Evolutionary conservation across 768 basidiomycete genomes (phyloP).

Genomic region (Rhodotorula graminis): DNA sequence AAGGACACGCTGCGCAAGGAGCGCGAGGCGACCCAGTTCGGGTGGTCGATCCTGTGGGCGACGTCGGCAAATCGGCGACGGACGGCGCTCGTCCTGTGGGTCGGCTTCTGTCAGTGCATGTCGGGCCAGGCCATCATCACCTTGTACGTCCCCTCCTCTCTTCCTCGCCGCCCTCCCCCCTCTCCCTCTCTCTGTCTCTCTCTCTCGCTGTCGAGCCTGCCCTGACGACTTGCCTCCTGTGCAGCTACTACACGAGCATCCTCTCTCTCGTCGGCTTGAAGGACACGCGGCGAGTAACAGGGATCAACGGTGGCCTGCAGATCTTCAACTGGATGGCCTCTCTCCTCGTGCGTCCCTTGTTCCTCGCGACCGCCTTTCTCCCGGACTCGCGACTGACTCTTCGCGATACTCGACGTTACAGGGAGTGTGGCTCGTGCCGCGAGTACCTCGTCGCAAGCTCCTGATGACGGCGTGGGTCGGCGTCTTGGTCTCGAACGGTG

Average conservation of each 20-base stretch:
- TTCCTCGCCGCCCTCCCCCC: not conserved
- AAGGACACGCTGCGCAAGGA: constrained; percentile 47
- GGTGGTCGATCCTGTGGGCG: constrained; percentile 21
- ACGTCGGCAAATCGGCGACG: constrained; percentile 22
- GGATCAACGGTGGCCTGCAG: constrained; percentile 34
- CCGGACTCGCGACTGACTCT: too few species aligned
- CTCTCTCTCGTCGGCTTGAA: constrained; percentile 43
- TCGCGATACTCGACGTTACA: not conserved
- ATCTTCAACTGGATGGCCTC: constrained; percentile 37
- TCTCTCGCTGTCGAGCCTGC: not conserved
- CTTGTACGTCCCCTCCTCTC: constrained; percentile 7
- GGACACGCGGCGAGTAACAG: constrained; percentile 13
- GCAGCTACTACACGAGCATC: constrained; percentile 43
- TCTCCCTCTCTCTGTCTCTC: too few species aligned
- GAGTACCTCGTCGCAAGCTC: constrained; percentile 42
- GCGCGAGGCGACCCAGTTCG: constrained; percentile 28
- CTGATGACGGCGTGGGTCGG: constrained; percentile 40
- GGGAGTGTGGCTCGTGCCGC: constrained; percentile 43
- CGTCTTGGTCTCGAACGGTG: constrained; percentile 34
- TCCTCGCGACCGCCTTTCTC: too few species aligned
- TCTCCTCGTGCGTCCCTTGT: constrained; percentile 2
- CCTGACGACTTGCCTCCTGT: not conserved
- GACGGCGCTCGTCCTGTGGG: constrained; percentile 13
- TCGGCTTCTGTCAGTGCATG: constrained; percentile 41
- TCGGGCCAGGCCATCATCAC: constrained; percentile 45